These are phyloP conservation scores for Oryza officinalis DNA, from an alignment of 176 grass and related monocot genomes.

Conservation along the genomic window DNA sequence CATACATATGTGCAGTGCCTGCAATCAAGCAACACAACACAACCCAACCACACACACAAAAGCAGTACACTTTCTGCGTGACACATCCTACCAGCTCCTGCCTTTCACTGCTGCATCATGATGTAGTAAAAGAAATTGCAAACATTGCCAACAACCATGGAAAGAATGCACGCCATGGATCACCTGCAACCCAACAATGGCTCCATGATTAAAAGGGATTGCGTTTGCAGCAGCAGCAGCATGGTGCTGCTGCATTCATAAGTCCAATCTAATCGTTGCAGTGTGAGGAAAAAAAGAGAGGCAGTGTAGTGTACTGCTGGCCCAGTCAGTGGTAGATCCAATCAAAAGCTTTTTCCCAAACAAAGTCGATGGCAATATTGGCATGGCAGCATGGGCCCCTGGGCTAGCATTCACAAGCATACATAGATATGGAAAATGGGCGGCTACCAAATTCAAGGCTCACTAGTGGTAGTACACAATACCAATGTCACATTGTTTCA, in stretches of 20 bases:
- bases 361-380: not conserved
- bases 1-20: not conserved
- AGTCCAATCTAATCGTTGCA: not conserved
- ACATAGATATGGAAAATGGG: constrained; percentile 8
- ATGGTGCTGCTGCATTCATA: not conserved
- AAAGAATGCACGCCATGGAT: not conserved
- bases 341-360: not conserved
- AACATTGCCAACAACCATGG: not conserved
- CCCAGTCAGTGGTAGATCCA: not conserved
- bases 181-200: not conserved
- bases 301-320: too few relatives aligned
- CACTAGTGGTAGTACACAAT: not conserved
- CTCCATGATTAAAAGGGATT: not conserved
- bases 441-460: not conserved
- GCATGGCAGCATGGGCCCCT: not conserved
- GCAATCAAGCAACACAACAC: not conserved
- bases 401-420: not conserved
- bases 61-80: not conserved
- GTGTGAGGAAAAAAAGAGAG: not conserved
- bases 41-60: not conserved
- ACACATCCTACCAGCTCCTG: not conserved
- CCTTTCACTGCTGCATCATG: not conserved
- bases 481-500: not conserved
- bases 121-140: not conserved
- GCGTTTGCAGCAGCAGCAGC: not conserved